A percentile compares a stretch with the other conserved stretches of the same genome.
Evolutionary conservation across 306 rosid genomes (phyloP).

Genomic region (Begonia peltatifolia): DNA sequence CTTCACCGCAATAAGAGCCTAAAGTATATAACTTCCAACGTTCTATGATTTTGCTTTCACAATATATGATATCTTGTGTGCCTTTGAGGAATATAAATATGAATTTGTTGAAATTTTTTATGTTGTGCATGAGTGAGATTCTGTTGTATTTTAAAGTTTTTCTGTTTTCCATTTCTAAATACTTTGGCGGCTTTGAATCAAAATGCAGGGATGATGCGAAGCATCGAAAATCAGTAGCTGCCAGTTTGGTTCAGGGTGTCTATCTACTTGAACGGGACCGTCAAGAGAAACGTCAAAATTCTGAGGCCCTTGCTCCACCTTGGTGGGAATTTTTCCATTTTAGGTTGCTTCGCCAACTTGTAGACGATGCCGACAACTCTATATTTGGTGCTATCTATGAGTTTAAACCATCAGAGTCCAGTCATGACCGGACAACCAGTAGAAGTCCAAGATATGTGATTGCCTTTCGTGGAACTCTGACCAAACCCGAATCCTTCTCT

Average conservation of each 20-base stretch:
- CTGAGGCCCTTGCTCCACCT: constrained; percentile 60
- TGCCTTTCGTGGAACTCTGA: constrained; percentile 78
- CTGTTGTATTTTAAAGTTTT: too few species aligned
- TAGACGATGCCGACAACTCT: constrained; percentile 71
- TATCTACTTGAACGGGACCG: constrained; percentile 67
- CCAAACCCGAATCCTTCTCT: constrained; percentile 34
- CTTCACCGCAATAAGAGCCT: too few species aligned
- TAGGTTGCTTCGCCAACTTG: constrained; percentile 39
- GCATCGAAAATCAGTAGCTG: constrained; percentile 70
- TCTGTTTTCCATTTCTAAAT: too few species aligned
- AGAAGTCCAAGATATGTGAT: constrained; percentile 57
- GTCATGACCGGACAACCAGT: constrained; percentile 21
- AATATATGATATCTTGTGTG: too few species aligned
- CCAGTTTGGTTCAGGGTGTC: constrained; percentile 88
- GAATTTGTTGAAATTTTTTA: too few species aligned
- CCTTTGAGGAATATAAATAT: too few species aligned
- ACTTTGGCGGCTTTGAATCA: too few species aligned
- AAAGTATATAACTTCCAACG: too few species aligned
- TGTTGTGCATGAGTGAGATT: too few species aligned
- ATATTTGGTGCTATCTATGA: constrained; percentile 77
- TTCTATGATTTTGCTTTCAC: too few species aligned
- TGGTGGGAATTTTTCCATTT: constrained; percentile 89
- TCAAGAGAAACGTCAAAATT: constrained; percentile 47
- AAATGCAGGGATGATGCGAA: constrained; percentile 42
- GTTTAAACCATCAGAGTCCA: constrained; percentile 45